Percentiles rank a stretch among this genome's conserved stretches.
Conservation (phyloP, 805 yeast genomes). For the Millerago galiae region DNA sequence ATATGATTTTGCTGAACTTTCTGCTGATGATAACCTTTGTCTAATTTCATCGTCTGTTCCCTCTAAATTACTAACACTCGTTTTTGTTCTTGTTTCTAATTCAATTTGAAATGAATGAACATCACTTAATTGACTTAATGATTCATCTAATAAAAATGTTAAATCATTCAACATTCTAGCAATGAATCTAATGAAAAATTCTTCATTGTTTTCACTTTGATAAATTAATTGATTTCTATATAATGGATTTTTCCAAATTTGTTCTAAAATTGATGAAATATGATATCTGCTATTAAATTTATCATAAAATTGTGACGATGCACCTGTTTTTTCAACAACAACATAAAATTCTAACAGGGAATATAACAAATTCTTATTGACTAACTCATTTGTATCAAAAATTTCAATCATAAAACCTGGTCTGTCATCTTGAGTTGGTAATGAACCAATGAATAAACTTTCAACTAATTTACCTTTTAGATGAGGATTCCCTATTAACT, state of each 20-base stretch:
- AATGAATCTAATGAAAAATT: conserved; percentile 84
- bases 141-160: conserved; percentile 86
- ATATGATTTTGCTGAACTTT: conserved; percentile 72
- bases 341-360: conserved; percentile 87
- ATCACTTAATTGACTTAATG: conserved; percentile 68
- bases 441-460: conserved; percentile 67
- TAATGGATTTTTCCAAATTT: conserved; percentile 68
- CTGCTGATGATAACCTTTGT: conserved; percentile 53
- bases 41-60: conserved; percentile 60
- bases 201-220: conserved; percentile 63
- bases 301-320: conserved; percentile 91
- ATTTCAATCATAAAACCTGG: conserved; percentile 72
- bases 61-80: conserved; percentile 26
- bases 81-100: conserved; percentile 39
- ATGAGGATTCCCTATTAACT: conserved; percentile 85
- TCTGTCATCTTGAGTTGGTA: conserved; percentile 44
- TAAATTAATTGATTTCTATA: conserved; percentile 64
- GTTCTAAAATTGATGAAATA: conserved; percentile 76
- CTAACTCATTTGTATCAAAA: conserved; percentile 57
- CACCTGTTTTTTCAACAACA: conserved; percentile 93
- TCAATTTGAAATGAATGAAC: conserved; percentile 76
- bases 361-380: conserved; percentile 62
- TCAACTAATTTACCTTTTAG: conserved; percentile 81
- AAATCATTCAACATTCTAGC: conserved; percentile 95
- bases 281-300: conserved; percentile 88